phyloP scores from a whole-genome alignment of 306 rosid genomes.

The Cercis canadensis region DNA sequence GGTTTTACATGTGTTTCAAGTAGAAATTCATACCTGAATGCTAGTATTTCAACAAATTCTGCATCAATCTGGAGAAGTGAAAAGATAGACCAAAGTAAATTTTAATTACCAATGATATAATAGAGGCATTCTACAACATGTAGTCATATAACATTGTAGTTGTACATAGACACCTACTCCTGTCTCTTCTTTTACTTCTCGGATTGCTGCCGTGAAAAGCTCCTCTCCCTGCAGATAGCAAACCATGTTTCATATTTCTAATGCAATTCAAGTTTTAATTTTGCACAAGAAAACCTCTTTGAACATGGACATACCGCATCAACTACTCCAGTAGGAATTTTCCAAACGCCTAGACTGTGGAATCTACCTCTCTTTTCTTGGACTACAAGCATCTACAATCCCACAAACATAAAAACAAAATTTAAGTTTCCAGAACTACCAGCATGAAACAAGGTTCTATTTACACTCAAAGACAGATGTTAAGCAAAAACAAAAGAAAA shows the following conservation, averaged over 20 bases:
- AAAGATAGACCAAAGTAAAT: conserved; percentile 17
- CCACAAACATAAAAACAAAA: conserved; percentile 16
- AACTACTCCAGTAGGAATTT: conserved; percentile 63
- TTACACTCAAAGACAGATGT: not conserved
- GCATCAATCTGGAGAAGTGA: conserved; percentile 53
- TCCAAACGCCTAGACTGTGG: conserved; percentile 56
- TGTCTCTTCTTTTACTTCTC: conserved; percentile 74
- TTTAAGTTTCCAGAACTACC: not conserved
- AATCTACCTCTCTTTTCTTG: conserved; percentile 61
- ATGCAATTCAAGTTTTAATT: conserved; percentile 11
- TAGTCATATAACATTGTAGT: conserved; percentile 23
- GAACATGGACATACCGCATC: conserved; percentile 47
- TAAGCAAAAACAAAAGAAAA: not conserved
- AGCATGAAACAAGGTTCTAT: conserved; percentile 20
- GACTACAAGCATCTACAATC: conserved; percentile 52
- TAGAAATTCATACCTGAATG: conserved; percentile 47
- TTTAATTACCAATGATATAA: conserved; percentile 8
- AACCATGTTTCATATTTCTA: conserved; percentile 18
- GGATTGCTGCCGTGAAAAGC: conserved; percentile 45
- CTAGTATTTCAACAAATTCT: conserved; percentile 53
- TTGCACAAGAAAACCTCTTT: conserved; percentile 6
- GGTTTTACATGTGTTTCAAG: no score
- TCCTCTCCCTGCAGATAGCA: conserved; percentile 57
- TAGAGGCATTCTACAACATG: conserved; percentile 3
- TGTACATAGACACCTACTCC: conserved; percentile 47